Conservation (phyloP, 176 grass and related monocot genomes). For the Rhynchospora breviuscula region DNA sequence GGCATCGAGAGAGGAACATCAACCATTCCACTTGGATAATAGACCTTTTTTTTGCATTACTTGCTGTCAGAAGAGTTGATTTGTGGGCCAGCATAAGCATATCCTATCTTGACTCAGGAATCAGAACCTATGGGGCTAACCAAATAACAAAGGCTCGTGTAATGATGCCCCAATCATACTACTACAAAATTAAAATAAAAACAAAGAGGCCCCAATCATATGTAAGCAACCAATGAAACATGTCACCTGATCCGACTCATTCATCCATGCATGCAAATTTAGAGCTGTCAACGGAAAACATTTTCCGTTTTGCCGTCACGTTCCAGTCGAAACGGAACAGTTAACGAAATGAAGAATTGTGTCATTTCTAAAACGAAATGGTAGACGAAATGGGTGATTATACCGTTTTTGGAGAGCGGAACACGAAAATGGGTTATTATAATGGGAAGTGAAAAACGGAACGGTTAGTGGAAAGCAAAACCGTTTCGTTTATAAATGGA, state of each 20-base stretch:
- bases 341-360: no score
- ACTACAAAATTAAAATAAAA: not conserved
- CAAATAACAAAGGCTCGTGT: not conserved
- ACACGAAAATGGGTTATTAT: no score
- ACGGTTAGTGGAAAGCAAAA: no score
- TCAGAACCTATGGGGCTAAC: not conserved
- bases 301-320: no score
- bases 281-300: no score
- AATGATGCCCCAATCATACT: slow-evolving; percentile 4
- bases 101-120: slow-evolving; percentile 7
- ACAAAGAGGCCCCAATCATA: not conserved
- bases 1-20: not conserved
- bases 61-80: not conserved
- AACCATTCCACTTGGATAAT: slow-evolving; percentile 2
- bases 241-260: not conserved
- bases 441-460: no score
- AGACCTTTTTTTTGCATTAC: not conserved
- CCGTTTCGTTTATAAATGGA: no score
- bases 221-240: not conserved
- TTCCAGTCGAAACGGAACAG: no score
- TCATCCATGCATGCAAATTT: not conserved
- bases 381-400: no score
- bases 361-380: no score
- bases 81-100: not conserved
- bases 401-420: no score